Conservation (phyloP, 805 yeast genomes). For the Myxozyma neotropica region DNA sequence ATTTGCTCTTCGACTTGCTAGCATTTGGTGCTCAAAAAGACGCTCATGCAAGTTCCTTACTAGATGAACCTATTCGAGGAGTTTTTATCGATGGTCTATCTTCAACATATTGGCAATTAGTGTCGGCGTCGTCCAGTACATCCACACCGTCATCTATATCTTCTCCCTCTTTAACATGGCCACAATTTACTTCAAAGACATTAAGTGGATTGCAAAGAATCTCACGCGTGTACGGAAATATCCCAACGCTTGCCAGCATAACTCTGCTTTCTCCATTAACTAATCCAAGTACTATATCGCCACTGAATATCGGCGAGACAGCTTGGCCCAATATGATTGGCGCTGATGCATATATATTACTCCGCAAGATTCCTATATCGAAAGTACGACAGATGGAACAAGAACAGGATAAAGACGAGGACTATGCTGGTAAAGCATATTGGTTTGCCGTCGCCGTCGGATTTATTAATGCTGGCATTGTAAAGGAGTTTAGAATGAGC, state of each 20-base stretch:
- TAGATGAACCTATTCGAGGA: slow-evolving; percentile 3
- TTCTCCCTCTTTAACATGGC: neutral
- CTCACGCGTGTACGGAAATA: slow-evolving; percentile 3
- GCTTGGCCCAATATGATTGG: slow-evolving; percentile 25
- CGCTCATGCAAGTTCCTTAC: neutral
- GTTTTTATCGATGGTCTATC: slow-evolving; percentile 23
- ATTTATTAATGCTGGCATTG: neutral
- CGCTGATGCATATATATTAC: slow-evolving; percentile 10
- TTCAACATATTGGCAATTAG: slow-evolving; percentile 12
- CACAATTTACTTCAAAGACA: neutral
- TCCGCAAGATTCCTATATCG: neutral
- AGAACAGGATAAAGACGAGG: neutral
- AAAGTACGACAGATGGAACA: too few species aligned
- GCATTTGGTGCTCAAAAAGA: neutral
- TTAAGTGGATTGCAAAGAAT: neutral
- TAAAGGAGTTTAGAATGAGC: slow-evolving; percentile 1
- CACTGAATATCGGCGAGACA: neutral
- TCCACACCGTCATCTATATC: neutral
- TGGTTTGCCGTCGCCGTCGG: neutral
- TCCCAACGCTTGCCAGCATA: slow-evolving; percentile 1
- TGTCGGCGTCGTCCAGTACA: neutral
- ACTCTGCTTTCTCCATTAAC: neutral
- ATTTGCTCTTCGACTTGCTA: slow-evolving; percentile 1
- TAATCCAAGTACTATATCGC: neutral
- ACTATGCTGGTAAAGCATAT: neutral